These are phyloP conservation scores for Candolleomyces efflorescens DNA, from an alignment of 768 basidiomycete genomes.

Conservation along the genomic window DNA sequence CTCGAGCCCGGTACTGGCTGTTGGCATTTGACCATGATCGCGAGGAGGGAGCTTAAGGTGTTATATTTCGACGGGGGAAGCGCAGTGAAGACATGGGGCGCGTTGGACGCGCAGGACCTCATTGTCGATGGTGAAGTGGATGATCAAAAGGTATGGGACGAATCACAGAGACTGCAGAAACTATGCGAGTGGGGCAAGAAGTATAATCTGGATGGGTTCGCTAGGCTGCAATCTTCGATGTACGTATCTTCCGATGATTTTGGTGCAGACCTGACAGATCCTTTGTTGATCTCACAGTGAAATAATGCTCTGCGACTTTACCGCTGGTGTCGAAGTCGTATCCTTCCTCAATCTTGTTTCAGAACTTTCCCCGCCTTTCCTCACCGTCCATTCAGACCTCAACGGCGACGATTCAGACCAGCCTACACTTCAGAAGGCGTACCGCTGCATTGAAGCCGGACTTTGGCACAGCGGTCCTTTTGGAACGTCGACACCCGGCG, in stretches of 20 bases:
- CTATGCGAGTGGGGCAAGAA: slow-evolving; percentile 45
- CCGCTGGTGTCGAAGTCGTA: slow-evolving; percentile 30
- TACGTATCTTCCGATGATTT: slow-evolving; percentile 23
- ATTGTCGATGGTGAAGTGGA: slow-evolving; percentile 19
- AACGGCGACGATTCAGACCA: background rate
- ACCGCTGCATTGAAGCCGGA: slow-evolving; percentile 27
- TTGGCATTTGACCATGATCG: slow-evolving; percentile 37
- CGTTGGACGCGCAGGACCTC: slow-evolving; percentile 46
- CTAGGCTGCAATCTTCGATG: slow-evolving; percentile 52
- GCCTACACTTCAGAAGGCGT: slow-evolving; percentile 2
- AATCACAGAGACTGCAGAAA: slow-evolving; percentile 32
- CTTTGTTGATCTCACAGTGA: slow-evolving; percentile 26
- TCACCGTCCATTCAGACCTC: background rate
- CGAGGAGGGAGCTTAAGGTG: slow-evolving; percentile 36
- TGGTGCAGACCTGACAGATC: background rate
- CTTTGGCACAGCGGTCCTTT: slow-evolving; percentile 30
- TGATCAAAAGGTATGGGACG: slow-evolving; percentile 26
- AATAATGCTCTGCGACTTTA: slow-evolving; percentile 46
- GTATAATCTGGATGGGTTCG: slow-evolving; percentile 43
- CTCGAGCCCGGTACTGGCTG: slow-evolving; percentile 22
- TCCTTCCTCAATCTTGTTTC: slow-evolving; percentile 33
- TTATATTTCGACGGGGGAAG: slow-evolving; percentile 53
- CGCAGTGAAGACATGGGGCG: slow-evolving; percentile 39
- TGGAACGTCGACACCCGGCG: slow-evolving; percentile 8
- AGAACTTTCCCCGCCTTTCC: background rate